Evolutionary conservation across 192 early-diverging fungal genomes (phyloP), one percentile per base, ranked within the genome.

Genomic region (Backusella luteola): DNA sequence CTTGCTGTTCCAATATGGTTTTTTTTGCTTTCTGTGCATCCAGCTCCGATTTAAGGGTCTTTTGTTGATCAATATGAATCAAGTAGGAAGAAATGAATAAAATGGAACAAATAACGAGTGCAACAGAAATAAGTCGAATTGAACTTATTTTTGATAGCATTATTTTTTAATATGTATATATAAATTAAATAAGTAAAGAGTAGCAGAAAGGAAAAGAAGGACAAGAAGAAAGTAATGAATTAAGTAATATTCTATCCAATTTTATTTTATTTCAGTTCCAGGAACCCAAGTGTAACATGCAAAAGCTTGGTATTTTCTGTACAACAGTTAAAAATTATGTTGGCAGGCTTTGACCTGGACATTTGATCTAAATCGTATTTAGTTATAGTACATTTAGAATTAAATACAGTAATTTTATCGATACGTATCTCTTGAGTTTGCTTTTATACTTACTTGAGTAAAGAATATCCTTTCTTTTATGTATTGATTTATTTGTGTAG

Each of bases 221-320:
- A 19, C 6, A 19, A 23, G 52, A 23, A 56, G 6, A 5, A 56
- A n/a, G n/a, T n/a, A 44, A 19, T 44, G 42, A 15, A 17, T 17
- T 17, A 44, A 4, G 42, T 44, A 17, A 44, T 44, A 0, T 3
- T 5, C 2, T 44, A 44, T 44, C 42, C 42, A 44, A 44, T 63
- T 63, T 63, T 12, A 21, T 53, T 53, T 53, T 53, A 26, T 29
- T 14, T 63, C 26, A 29, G 8, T 29, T 26, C 21, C 26, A 59
- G 53, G 56, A 63, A 26, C 56, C 14, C 1, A 23, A 14, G 56
- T 63, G 56, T 63, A 63, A 63, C 56, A 63, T 63, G 11, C 26
- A 63, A 29, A 63, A 63, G 56, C 56, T 63, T 63, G 56, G 56
- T 63, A 63, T 63, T 63, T 63, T 63, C 12, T 63, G 21, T 63